Evolutionary conservation across 2,329 filamentous ascomycete species (phyloP), one percentile per base, ranked within the genome.

Genomic region (Talaromyces sp.): DNA sequence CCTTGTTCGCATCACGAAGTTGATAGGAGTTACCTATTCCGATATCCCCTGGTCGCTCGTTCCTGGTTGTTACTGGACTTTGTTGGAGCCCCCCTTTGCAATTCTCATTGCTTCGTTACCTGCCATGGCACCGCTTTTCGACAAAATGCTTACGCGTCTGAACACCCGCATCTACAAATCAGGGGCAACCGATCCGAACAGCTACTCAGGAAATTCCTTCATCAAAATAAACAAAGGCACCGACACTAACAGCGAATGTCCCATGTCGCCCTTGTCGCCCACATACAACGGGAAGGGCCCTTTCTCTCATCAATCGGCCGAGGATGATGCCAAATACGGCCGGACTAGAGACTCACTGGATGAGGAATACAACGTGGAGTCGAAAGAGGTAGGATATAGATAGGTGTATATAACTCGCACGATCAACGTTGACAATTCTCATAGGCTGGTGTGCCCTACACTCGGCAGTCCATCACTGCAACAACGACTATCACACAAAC

Each of bases 141-240:
- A n/a, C 46, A 61, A 50, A 43, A 53, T 61, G 31, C 17, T 58
- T 14, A 55, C 41, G 17, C 56, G 51, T 9, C n/a, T 61, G 12
- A 56, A 55, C 21, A 12, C 56, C 26, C 41, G 58, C n/a, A 58
- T 50, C 21, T 50, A 61, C 27, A 57, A 54, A 61, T 27, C 35
- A n/a, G 19, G 26, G 9, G 19, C 41, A 56, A n/a, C 9, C 31
- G 29, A 29, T 29, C 10, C 27, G 14, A 38, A 12, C 35, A 7
- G 17, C 14, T n/a, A 38, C n/a, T 9, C 35, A 38, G 9, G 6
- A 38, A 38, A 38, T n/a, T 5, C 14, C 17, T 38, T 38, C n/a
- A 17, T 38, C 4, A 38, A 38, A n/a, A 38, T 38, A 5, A 14
- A n/a, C 35, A 38, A 38, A 38, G 17, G 35, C 17, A 38, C 17